Conservation (phyloP, 2,329 filamentous ascomycete genomes). For the Malbranchea cinnamomea region DNA sequence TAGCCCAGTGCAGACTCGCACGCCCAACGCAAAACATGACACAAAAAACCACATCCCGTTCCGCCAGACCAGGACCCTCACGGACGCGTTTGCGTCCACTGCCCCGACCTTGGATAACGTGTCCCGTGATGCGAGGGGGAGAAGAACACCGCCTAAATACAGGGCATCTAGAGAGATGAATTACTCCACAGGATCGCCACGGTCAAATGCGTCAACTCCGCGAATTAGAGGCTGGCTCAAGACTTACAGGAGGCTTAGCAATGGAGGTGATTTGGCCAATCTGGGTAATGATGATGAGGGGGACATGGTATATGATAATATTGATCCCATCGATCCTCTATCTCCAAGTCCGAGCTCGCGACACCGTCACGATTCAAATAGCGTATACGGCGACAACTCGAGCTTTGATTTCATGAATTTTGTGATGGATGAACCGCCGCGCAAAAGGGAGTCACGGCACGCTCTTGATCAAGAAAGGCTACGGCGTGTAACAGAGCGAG, state of each 20-base stretch:
- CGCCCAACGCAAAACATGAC: constrained; percentile 16
- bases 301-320: too few relatives aligned
- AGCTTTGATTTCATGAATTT: constrained; percentile 23
- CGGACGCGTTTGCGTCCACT: constrained; percentile 24
- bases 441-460: constrained; percentile 21
- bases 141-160: constrained; percentile 15
- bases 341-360: constrained; percentile 14
- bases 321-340: constrained; percentile 13
- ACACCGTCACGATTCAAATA: constrained; percentile 4
- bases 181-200: constrained; percentile 17
- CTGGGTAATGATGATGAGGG: constrained; percentile 18
- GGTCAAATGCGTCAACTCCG: constrained; percentile 21
- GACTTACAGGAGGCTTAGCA: constrained; percentile 25
- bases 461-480: constrained; percentile 25
- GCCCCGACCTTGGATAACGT: constrained; percentile 16
- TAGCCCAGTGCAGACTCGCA: constrained; percentile 17
- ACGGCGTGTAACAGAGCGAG: constrained; percentile 22
- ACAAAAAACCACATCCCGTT: constrained; percentile 17
- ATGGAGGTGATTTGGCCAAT: constrained; percentile 22
- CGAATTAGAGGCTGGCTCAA: constrained; percentile 23
- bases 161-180: constrained; percentile 11
- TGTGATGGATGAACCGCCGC: constrained; percentile 19
- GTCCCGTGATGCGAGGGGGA: constrained; percentile 11
- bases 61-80: constrained; percentile 23
- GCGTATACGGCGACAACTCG: constrained; percentile 10